These are phyloP conservation scores for Candida parachauliodes DNA, from an alignment of 805 yeast species.

Conservation along the genomic window DNA sequence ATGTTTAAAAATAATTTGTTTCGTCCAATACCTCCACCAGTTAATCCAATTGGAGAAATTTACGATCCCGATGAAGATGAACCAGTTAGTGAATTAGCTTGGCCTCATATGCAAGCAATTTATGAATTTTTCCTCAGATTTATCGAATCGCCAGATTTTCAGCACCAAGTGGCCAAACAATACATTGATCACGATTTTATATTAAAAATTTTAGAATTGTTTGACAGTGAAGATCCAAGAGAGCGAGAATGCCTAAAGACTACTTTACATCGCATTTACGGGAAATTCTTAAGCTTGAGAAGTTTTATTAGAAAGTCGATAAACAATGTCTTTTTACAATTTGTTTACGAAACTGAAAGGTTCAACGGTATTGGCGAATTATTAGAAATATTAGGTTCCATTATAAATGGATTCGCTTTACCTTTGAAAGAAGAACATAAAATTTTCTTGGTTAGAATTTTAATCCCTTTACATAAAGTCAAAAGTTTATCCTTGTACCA, in stretches of 20 bases:
- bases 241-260: constrained; percentile 95
- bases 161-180: constrained; percentile 88
- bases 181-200: constrained; percentile 91
- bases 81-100: constrained; percentile 91
- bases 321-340: constrained; percentile 87
- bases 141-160: constrained; percentile 91
- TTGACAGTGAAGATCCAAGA: constrained; percentile 94
- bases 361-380: constrained; percentile 95
- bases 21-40: constrained; percentile 97
- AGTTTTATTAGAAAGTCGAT: constrained; percentile 89
- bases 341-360: constrained; percentile 90
- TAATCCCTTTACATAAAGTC: constrained; percentile 90
- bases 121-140: constrained; percentile 92
- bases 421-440: constrained; percentile 98
- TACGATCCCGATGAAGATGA: constrained; percentile 99
- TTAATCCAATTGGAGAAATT: constrained; percentile 92
- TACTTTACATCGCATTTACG: constrained; percentile 92
- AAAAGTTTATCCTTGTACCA: constrained; percentile 86
- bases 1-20: constrained; percentile 90
- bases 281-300: constrained; percentile 85
- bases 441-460: constrained; percentile 77
- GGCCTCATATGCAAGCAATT: constrained; percentile 98
- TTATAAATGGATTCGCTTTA: constrained; percentile 95
- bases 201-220: constrained; percentile 74
- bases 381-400: constrained; percentile 90